These are phyloP conservation scores for Isabelozyma rhagii DNA, from an alignment of 805 yeast species.

Conservation along the genomic window DNA sequence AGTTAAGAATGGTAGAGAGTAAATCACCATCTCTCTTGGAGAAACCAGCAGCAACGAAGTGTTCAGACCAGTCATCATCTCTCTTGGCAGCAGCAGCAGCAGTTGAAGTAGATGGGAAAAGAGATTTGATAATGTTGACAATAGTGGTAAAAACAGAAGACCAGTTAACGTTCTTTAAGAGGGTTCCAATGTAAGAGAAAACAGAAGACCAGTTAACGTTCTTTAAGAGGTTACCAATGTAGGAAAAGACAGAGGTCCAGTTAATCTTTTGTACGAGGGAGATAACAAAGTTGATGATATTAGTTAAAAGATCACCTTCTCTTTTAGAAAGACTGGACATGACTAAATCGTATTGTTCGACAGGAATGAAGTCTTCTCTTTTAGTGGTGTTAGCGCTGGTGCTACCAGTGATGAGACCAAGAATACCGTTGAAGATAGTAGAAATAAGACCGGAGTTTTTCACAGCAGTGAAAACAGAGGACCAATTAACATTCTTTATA, in stretches of 20 bases:
- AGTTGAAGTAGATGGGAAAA: conserved; percentile 10
- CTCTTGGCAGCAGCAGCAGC: neutral
- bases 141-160: conserved; percentile 8
- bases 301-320: neutral
- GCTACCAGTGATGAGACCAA: conserved; percentile 3
- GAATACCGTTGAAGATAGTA: conserved; percentile 8
- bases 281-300: conserved; percentile 9
- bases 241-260: conserved; percentile 13
- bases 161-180: conserved; percentile 20
- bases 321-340: neutral
- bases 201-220: conserved; percentile 18
- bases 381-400: neutral
- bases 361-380: neutral
- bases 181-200: conserved; percentile 2
- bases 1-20: neutral
- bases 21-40: neutral
- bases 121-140: conserved; percentile 13
- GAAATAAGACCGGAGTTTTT: conserved; percentile 24
- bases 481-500: conserved; percentile 18
- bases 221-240: conserved; percentile 9
- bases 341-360: neutral
- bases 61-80: neutral
- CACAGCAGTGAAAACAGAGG: conserved; percentile 17
- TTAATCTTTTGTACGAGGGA: conserved; percentile 18
- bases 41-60: neutral